Percentiles rank a stretch among this genome's conserved stretches.
Conservation (phyloP, 495 filamentous ascomycete species). For the Podospora sp. region DNA sequence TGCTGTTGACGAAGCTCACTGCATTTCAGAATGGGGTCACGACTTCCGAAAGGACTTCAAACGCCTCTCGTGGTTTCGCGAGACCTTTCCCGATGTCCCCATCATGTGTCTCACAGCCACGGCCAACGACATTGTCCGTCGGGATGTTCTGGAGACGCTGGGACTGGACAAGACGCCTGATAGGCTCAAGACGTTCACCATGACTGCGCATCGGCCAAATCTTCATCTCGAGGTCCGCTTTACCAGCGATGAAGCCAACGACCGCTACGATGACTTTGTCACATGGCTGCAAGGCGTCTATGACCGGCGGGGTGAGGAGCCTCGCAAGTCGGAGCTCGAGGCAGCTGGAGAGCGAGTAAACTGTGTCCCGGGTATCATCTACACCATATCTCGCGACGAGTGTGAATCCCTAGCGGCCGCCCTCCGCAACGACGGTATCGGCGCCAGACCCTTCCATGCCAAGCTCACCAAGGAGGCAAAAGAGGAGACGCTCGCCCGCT, state of each 20-base stretch:
- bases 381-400: constrained; percentile 76
- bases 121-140: constrained; percentile 75
- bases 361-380: constrained; percentile 83
- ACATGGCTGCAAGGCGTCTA: constrained; percentile 74
- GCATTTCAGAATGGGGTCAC: constrained; percentile 97
- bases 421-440: constrained; percentile 62
- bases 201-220: constrained; percentile 78
- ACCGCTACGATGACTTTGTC: constrained; percentile 68
- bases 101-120: constrained; percentile 92
- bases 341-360: constrained; percentile 54
- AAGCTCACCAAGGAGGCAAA: constrained; percentile 63
- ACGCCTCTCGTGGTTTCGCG: constrained; percentile 83
- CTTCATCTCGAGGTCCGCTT: constrained; percentile 94
- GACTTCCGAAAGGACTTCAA: constrained; percentile 95
- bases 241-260: constrained; percentile 70
- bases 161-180: constrained; percentile 57
- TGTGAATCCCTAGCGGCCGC: constrained; percentile 73
- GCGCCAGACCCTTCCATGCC: constrained; percentile 72
- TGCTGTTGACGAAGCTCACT: constrained; percentile 94
- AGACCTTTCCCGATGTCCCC: constrained; percentile 76
- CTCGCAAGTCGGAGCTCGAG: constrained; percentile 54
- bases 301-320: constrained; percentile 57
- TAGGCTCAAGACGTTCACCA: constrained; percentile 72
- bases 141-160: constrained; percentile 77
- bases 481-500: constrained; percentile 65